Conservation (phyloP, 306 rosid genomes). For the Carpinus viminea region DNA sequence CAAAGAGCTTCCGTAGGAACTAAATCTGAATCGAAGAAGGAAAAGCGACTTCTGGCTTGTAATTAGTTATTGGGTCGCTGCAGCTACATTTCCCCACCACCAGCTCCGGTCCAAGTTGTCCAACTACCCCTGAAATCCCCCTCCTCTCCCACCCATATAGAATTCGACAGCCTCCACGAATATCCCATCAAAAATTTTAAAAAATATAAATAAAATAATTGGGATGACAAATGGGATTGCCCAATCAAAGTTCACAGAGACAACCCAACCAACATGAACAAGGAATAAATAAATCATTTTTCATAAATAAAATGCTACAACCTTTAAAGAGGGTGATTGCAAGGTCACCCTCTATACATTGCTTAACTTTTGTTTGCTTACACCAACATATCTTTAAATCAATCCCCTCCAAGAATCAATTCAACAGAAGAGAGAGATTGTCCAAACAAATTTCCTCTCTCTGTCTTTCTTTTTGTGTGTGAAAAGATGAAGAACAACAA, state of each 20-base stretch:
- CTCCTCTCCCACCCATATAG: neutral
- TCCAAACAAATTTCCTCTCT: slow-evolving; percentile 8
- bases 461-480: neutral
- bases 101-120: slow-evolving; percentile 33
- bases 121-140: slow-evolving; percentile 42
- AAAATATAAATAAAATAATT: neutral
- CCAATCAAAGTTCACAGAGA: slow-evolving; percentile 26
- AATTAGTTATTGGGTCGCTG: slow-evolving; percentile 78
- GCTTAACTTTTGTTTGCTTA: slow-evolving; percentile 45
- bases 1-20: slow-evolving; percentile 63
- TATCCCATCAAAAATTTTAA: slow-evolving; percentile 9
- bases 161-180: slow-evolving; percentile 19
- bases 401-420: slow-evolving; percentile 39
- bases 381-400: slow-evolving; percentile 51
- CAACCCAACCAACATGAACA: slow-evolving; percentile 15
- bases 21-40: slow-evolving; percentile 58
- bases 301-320: slow-evolving; percentile 18
- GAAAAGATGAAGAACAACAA: slow-evolving; percentile 60
- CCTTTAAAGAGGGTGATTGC: slow-evolving; percentile 36
- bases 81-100: slow-evolving; percentile 35
- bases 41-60: slow-evolving; percentile 82
- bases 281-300: slow-evolving; percentile 14
- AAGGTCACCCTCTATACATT: slow-evolving; percentile 48
- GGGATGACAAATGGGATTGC: slow-evolving; percentile 7
- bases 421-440: slow-evolving; percentile 19